A percentile compares a stretch with the other conserved stretches of the same genome.
These are phyloP conservation scores for Malassezia vespertilionis DNA, from an alignment of 1,284 basidiomycete species.

Conservation along the genomic window DNA sequence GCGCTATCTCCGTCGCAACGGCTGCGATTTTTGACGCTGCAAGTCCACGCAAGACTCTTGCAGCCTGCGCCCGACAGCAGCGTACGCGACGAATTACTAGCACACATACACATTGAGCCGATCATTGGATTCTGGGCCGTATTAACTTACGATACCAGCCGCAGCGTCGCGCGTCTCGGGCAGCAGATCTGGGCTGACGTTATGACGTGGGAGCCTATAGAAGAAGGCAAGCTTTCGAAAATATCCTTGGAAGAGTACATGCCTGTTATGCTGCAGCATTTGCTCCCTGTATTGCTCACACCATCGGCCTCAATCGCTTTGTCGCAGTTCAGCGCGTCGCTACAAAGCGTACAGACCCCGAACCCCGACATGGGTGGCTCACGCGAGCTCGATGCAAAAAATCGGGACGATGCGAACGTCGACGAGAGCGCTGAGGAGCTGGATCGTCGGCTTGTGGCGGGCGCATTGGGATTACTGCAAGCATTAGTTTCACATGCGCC, in stretches of 20 bases:
- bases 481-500: conserved; percentile 19
- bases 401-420: conserved; percentile 39
- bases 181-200: conserved; percentile 54
- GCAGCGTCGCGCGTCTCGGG: conserved; percentile 55
- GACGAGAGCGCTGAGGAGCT: conserved; percentile 39
- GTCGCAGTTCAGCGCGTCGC: conserved; percentile 20
- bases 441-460: conserved; percentile 37
- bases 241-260: conserved; percentile 21
- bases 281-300: conserved; percentile 20
- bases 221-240: neutral
- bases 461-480: conserved; percentile 28
- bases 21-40: conserved; percentile 60
- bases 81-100: conserved; percentile 55
- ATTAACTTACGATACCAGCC: conserved; percentile 62
- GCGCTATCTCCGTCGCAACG: conserved; percentile 71
- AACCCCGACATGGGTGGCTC: conserved; percentile 17
- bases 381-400: conserved; percentile 38
- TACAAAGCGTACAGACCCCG: conserved; percentile 12
- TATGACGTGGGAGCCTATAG: conserved; percentile 34
- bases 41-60: conserved; percentile 62
- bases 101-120: conserved; percentile 57
- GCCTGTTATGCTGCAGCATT: conserved; percentile 19
- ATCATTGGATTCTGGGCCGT: conserved; percentile 72
- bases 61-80: conserved; percentile 26
- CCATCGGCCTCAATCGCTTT: conserved; percentile 26